Evolutionary conservation across 345 rosid genomes (phyloP), one percentile per base, ranked within the genome.

Genomic region (Bruguiera gymnorhiza): DNA sequence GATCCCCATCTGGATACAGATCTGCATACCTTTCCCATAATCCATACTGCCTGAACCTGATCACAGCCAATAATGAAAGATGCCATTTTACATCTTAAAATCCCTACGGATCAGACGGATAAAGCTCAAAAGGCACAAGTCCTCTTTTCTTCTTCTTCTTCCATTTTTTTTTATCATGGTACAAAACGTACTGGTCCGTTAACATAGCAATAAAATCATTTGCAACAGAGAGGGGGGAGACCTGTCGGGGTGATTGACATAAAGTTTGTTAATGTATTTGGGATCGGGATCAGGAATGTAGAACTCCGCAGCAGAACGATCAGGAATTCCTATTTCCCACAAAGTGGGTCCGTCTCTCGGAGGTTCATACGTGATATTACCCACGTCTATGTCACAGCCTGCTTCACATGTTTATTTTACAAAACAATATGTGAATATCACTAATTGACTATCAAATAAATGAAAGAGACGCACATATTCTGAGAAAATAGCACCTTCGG

Each of bases 311-410:
- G 96, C 93, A 3, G 93, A 80, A 43, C 97, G 86, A 80, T 94
- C 89, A 27, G 98, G 97, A 67, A 83, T 73, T 31, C 98, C 98
- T 10, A 94, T 91, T 75, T 94, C 97, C 98, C 98, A 94, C 76
- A 94, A 70, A 3, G 96, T 94, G 16, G 89, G 86, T 32, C 98
- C 97, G 63, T 87, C 83, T 75, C 98, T 88, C 58, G 96, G 95
- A 63, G 97, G 95, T 65, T 86, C 83, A 54, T 82, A 89, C 3
- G 86, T 75, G 29, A 94, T 72, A 75, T 85, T 84, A 43, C 91
- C 93, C 75, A 88, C 60, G 66, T 86, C 81, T 27, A 85, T 72
- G 63, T 83, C 74, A 66, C 75, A 76, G 65, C 89, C 97, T 94
- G 80, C 27, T 3, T 52, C n/a, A 24, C 19, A 50, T 69, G 19